phyloP scores from a whole-genome alignment of 2,329 filamentous ascomycete species.

The Fusarium denticulatum region DNA sequence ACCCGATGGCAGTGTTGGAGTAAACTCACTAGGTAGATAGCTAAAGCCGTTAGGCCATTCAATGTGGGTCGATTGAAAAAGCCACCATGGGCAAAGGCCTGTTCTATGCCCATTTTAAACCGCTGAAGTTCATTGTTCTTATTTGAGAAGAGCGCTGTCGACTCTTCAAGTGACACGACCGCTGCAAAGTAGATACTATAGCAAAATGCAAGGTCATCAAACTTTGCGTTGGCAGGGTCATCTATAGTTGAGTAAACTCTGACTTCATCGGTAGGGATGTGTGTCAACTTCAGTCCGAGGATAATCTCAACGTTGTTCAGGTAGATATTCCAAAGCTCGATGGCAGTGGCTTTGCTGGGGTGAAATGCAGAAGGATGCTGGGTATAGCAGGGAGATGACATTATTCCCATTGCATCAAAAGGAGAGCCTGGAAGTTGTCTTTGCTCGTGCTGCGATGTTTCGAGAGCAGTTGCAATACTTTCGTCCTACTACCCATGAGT shows the following conservation, averaged over 20 bases:
- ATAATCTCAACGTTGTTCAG: neutral
- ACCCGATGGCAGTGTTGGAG: rapidly evolving
- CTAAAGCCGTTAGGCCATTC: neutral
- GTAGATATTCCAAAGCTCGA: neutral
- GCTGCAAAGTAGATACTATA: slow-evolving; percentile 3
- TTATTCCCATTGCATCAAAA: neutral
- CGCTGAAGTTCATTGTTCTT: neutral
- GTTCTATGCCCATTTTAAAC: neutral
- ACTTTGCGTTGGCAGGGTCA: neutral
- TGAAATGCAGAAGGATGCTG: neutral
- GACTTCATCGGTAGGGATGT: neutral
- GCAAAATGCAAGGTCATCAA: slow-evolving; percentile 2
- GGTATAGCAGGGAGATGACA: neutral
- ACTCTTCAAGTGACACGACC: neutral
- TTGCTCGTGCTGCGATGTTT: rapidly evolving
- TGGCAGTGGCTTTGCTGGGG: neutral
- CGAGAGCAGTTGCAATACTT: neutral
- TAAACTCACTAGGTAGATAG: neutral
- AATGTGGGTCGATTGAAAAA: neutral
- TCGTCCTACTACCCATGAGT: neutral
- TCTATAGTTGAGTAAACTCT: neutral
- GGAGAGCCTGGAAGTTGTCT: rapidly evolving
- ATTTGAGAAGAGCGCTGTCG: neutral
- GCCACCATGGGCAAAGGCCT: neutral
- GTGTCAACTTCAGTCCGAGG: neutral